Evolutionary conservation across 2,329 filamentous ascomycete genomes (phyloP).

Genomic region (Cephalotrichum gorgonifer): DNA sequence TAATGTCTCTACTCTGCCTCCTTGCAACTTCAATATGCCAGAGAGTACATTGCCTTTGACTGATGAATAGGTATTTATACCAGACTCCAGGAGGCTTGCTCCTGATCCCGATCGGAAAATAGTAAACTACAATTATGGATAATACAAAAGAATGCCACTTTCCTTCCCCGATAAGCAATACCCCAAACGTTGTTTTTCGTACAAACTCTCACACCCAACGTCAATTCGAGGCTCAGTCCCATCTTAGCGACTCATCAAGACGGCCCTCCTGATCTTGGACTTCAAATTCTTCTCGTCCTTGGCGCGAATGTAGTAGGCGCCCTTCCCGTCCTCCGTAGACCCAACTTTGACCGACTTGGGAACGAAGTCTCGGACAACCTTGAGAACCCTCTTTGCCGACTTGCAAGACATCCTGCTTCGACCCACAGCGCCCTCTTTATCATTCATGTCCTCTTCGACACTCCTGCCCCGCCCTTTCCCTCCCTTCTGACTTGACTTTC

Average conservation of each 20-base stretch:
- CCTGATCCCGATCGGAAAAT: neutral
- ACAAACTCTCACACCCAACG: neutral
- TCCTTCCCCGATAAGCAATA: neutral
- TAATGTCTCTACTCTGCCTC: too few relatives aligned
- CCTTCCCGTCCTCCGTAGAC: neutral
- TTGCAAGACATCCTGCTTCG: neutral
- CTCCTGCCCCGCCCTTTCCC: neutral
- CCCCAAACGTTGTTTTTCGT: neutral
- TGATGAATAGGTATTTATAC: neutral
- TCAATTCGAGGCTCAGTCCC: neutral
- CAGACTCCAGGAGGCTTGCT: neutral
- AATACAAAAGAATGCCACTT: neutral
- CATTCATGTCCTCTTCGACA: neutral
- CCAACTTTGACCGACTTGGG: neutral
- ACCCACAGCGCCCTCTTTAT: neutral
- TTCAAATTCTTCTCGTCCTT: neutral
- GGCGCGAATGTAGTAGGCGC: neutral
- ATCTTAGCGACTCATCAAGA: neutral
- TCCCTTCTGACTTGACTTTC: neutral
- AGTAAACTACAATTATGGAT: neutral
- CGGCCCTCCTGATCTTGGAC: neutral
- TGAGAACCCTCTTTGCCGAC: neutral
- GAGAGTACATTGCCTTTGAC: too few relatives aligned
- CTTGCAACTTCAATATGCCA: too few relatives aligned
- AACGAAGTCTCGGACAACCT: neutral